Conservation (phyloP, 1,284 basidiomycete species). For the Cryptococcus sp. region DNA sequence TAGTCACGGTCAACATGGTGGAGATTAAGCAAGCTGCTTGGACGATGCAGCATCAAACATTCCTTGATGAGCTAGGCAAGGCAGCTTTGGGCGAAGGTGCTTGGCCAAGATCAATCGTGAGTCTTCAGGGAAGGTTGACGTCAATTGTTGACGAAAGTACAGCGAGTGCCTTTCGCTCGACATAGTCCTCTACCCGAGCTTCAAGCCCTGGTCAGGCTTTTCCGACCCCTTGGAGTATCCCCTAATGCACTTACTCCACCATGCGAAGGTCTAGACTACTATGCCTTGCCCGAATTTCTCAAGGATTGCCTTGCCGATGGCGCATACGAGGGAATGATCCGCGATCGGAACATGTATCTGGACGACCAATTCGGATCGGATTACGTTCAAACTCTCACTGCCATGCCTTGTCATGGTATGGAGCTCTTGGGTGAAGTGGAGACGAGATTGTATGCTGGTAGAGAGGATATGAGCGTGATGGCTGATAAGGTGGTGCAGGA, state of each 20-base stretch:
- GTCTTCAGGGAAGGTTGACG: slow-evolving; percentile 6
- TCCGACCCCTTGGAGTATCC: slow-evolving; percentile 69
- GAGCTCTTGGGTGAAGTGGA: slow-evolving; percentile 2
- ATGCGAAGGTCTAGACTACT: slow-evolving; percentile 67
- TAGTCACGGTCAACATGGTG: slow-evolving; percentile 43
- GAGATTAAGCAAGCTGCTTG: slow-evolving; percentile 60
- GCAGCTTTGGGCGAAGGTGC: slow-evolving; percentile 32
- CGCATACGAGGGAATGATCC: slow-evolving; percentile 32
- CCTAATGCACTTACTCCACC: slow-evolving; percentile 74
- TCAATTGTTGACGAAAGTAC: slow-evolving; percentile 1
- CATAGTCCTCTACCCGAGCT: slow-evolving; percentile 86
- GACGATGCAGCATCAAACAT: slow-evolving; percentile 34
- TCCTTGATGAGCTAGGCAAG: slow-evolving; percentile 19
- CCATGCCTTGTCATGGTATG: slow-evolving; percentile 1
- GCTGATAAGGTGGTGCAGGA: slow-evolving; percentile 12
- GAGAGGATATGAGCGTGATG: not conserved
- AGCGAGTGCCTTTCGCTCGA: slow-evolving; percentile 79
- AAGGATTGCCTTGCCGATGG: slow-evolving; percentile 56
- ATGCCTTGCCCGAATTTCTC: slow-evolving; percentile 68
- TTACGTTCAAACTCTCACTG: slow-evolving; percentile 8
- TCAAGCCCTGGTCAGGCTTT: slow-evolving; percentile 71
- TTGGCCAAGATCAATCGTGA: slow-evolving; percentile 48
- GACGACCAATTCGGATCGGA: slow-evolving; percentile 4
- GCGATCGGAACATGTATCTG: slow-evolving; percentile 27
- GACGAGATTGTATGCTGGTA: slow-evolving; percentile 1